Conservation (phyloP, 495 filamentous ascomycete genomes). For the Hyaloscypha bicolor region DNA sequence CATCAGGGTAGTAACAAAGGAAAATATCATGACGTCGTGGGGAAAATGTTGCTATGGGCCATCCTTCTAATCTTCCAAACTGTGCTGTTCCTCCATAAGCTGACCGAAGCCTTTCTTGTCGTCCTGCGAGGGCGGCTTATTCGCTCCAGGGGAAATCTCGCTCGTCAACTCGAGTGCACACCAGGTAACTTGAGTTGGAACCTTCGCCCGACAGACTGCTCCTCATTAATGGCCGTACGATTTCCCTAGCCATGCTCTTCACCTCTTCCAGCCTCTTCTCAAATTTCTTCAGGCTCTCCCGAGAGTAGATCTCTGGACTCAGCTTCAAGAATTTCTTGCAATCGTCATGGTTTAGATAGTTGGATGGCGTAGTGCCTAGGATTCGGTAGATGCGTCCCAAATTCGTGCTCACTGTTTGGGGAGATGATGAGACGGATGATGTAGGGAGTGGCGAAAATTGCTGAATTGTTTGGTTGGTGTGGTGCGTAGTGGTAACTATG, state of each 20-base stretch:
- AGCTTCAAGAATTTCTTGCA: constrained; percentile 86
- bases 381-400: constrained; percentile 72
- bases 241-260: constrained; percentile 77
- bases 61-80: background rate
- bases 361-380: constrained; percentile 60
- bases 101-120: background rate
- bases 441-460: constrained; percentile 18
- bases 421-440: constrained; percentile 35
- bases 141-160: constrained; percentile 73
- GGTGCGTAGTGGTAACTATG: constrained; percentile 16
- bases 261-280: constrained; percentile 86
- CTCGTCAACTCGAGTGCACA: constrained; percentile 76
- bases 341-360: constrained; percentile 81
- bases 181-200: constrained; percentile 63
- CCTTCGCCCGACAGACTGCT: constrained; percentile 55
- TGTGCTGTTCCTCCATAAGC: background rate
- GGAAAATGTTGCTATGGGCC: background rate
- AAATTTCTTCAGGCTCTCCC: constrained; percentile 78
- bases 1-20: background rate
- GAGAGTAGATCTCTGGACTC: constrained; percentile 64
- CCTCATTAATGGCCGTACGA: constrained; percentile 84
- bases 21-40: background rate
- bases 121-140: background rate
- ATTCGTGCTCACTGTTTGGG: constrained; percentile 43
- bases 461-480: constrained; percentile 22